Evolutionary conservation across 257 asterid species (phyloP).

Genomic region (Thymus quinquecostatus): DNA sequence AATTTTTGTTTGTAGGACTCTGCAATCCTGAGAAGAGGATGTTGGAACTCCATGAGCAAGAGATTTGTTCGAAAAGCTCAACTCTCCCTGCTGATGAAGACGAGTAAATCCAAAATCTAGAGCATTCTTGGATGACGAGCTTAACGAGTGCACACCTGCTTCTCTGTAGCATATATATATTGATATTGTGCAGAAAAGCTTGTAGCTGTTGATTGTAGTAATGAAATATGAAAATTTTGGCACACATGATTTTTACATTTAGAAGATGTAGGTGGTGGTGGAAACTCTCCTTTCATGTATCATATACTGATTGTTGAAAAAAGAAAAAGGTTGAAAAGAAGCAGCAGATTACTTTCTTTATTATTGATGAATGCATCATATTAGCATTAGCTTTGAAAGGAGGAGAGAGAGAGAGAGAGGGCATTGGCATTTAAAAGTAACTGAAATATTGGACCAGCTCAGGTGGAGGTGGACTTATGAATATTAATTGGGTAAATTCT

Average conservation of each 20-base stretch:
- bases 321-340: too few relatives aligned
- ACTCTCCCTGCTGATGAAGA: constrained; percentile 71
- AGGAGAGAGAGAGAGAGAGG: too few relatives aligned
- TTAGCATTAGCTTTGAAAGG: too few relatives aligned
- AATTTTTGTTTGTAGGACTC: constrained; percentile 56
- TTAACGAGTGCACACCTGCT: background rate
- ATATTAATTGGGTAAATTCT: too few relatives aligned
- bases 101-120: constrained; percentile 30
- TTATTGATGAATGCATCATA: too few relatives aligned
- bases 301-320: background rate
- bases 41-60: constrained; percentile 82
- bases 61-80: constrained; percentile 79
- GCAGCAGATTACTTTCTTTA: too few relatives aligned
- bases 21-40: constrained; percentile 91
- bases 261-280: constrained; percentile 17
- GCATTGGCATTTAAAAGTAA: background rate
- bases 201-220: constrained; percentile 16
- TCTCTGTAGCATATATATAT: constrained; percentile 30
- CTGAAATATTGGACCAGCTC: background rate
- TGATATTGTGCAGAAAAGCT: constrained; percentile 20
- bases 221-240: constrained; percentile 17
- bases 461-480: background rate
- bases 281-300: constrained; percentile 19
- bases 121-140: background rate
- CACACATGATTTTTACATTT: background rate